Evolutionary conservation across 345 rosid species (phyloP).

Genomic region (Salix caprea): DNA sequence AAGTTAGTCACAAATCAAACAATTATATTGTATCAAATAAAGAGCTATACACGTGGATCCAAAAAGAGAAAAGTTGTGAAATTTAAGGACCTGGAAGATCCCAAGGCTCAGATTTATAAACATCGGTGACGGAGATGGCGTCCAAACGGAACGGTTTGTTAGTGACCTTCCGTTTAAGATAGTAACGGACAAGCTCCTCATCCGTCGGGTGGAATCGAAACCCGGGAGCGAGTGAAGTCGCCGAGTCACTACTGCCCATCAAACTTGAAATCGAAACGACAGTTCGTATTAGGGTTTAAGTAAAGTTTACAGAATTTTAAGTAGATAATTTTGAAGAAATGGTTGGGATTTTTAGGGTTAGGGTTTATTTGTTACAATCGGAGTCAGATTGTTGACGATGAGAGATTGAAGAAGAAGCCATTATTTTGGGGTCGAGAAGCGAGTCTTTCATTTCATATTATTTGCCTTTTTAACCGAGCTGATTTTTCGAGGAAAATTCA

Average conservation of each 20-base stretch:
- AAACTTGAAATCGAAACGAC: not conserved
- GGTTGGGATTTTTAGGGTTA: not conserved
- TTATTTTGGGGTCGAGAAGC: not conserved
- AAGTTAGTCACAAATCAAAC: not conserved
- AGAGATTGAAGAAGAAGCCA: slow-evolving; percentile 1
- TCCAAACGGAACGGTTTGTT: slow-evolving; percentile 65
- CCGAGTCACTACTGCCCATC: slow-evolving; percentile 52
- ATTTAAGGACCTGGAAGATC: slow-evolving; percentile 68
- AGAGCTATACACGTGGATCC: not conserved
- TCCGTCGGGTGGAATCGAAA: slow-evolving; percentile 95
- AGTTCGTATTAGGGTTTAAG: not conserved
- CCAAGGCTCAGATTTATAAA: slow-evolving; percentile 91
- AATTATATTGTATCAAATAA: not conserved
- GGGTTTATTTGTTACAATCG: not conserved
- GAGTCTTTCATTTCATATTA: not conserved
- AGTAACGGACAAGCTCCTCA: slow-evolving; percentile 90
- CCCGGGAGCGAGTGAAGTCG: slow-evolving; percentile 73
- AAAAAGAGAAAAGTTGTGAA: not conserved
- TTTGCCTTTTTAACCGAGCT: not conserved
- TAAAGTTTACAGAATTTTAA: not conserved
- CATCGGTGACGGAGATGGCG: slow-evolving; percentile 64
- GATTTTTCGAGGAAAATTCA: slow-evolving; percentile 1
- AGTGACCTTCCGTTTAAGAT: slow-evolving; percentile 73
- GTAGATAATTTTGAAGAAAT: not conserved
- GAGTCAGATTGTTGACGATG: not conserved